These are phyloP conservation scores for Pythium apleroticum DNA, from an alignment of 352 stramenopile genomes.

Conservation along the genomic window DNA sequence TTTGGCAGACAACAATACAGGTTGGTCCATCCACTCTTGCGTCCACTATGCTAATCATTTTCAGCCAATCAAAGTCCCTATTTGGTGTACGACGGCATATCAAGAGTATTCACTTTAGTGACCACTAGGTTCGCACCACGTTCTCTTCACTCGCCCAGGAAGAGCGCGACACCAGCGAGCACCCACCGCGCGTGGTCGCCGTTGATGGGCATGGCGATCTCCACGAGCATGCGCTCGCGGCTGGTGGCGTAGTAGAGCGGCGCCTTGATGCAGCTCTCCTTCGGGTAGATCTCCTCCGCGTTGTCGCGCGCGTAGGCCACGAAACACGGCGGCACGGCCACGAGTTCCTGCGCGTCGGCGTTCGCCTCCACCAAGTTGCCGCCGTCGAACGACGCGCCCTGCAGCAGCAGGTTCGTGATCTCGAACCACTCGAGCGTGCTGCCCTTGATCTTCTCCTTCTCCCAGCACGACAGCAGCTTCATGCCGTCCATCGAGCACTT, in stretches of 20 bases:
- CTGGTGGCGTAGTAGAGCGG: conserved; percentile 81
- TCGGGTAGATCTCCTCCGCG: conserved; percentile 73
- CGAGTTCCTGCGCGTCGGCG: conserved; percentile 83
- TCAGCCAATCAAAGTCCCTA: too few relatives aligned
- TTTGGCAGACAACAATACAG: too few relatives aligned
- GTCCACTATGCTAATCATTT: conserved; percentile 16
- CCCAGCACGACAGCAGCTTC: conserved; percentile 89
- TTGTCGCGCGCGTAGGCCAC: conserved; percentile 81
- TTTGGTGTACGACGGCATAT: too few relatives aligned
- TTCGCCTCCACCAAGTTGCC: conserved; percentile 74
- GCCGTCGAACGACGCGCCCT: conserved; percentile 87
- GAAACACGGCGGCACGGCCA: conserved; percentile 74
- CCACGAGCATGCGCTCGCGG: conserved; percentile 75
- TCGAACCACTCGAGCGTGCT: conserved; percentile 75
- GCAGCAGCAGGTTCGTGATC: conserved; percentile 76
- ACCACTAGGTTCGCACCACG: conserved; percentile 15
- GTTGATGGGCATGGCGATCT: conserved; percentile 77
- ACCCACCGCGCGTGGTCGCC: conserved; percentile 78
- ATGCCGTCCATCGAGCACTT: conserved; percentile 90
- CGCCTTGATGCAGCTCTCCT: conserved; percentile 71
- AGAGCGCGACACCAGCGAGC: conserved; percentile 79
- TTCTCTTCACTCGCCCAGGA: conserved; percentile 59
- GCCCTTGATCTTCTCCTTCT: conserved; percentile 57
- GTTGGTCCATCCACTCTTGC: conserved; percentile 25
- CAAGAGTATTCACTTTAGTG: too few relatives aligned